A percentile compares a stretch with the other conserved stretches of the same genome.
These are phyloP conservation scores for Aureobasidium sp. DNA, from an alignment of 2,329 filamentous ascomycete species.

Conservation along the genomic window DNA sequence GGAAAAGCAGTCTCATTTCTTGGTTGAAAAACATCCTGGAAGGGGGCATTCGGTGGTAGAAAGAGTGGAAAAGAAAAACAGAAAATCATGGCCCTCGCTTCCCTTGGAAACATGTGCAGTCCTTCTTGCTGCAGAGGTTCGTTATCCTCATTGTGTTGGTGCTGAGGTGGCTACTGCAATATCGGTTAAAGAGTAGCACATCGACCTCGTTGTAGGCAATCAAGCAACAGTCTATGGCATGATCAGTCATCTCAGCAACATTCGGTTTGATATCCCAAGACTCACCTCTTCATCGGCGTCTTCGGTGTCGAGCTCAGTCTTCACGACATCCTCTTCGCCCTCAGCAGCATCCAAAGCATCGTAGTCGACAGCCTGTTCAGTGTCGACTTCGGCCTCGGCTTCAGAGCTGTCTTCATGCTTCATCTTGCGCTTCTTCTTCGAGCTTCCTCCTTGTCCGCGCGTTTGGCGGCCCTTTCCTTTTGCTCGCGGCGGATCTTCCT, in stretches of 20 bases:
- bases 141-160: not conserved
- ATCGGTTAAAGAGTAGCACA: not conserved
- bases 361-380: not conserved
- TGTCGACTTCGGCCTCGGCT: not conserved
- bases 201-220: not conserved
- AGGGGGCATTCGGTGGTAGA: not conserved
- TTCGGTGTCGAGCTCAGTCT: not conserved
- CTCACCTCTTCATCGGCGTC: not conserved
- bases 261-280: not conserved
- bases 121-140: not conserved
- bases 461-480: slow-evolving; percentile 7
- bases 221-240: not conserved
- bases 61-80: not conserved
- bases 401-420: slow-evolving; percentile 4
- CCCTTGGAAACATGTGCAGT: not conserved
- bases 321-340: not conserved
- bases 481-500: not conserved
- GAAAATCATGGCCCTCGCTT: not conserved
- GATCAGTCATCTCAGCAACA: not conserved
- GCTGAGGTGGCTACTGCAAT: not conserved
- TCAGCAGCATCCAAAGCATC: not conserved
- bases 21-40: not conserved
- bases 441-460: slow-evolving; percentile 2
- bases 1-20: not conserved
- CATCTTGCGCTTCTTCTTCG: slow-evolving; percentile 17